Base-by-base conservation (phyloP, 768 basidiomycete genomes). In the Tephrocybe sp. region DNA sequence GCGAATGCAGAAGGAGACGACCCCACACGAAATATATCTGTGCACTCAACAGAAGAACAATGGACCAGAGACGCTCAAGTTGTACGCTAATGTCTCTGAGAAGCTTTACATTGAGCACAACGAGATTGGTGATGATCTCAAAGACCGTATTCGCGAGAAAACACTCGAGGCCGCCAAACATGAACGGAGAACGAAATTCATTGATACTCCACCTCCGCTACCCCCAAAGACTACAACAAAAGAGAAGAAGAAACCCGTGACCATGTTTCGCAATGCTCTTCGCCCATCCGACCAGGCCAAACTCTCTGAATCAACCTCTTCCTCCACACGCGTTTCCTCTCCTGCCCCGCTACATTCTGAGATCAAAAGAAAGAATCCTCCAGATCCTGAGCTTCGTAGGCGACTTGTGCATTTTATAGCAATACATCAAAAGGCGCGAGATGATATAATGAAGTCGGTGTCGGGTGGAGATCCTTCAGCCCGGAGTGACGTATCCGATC, bases 21-120 rank as follows among this genome's bases (percentile, higher is more conserved):
- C 73, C 1, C 72, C 76, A 7, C 86, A 89, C 58, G 89, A 92
- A 54, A 74, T 92, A 26, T 92, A 88, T 65, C 75, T 90, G 17
- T 79, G 87, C 13, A 71, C 80, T 11, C 38, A 45, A 11, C 26
- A 30, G 35, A 41, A 33, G 31, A 48, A 40, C 23, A 33, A 17
- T 34, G 39, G 13, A 2, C 11, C 42, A 8, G 78, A 80, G 0
- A 83, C 86, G 1, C 77, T 91, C 57, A 89, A 87, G 64, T 78
- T 87, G 16, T 79, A 84, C 57, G 89, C 86, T 54, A 83, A 82
- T 58, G 80, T 92, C 39, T 73, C 79, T n/a, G 87, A 87, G 33
- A 89, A 85, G 65, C 80, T 87, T 62, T 73, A 70, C 32, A 81
- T 90, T 45, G 82, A 83, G 44, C 80, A 54, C 12, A 48, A 79